Conservation (phyloP, 2,329 filamentous ascomycete genomes). For the Diplodia mutila region DNA sequence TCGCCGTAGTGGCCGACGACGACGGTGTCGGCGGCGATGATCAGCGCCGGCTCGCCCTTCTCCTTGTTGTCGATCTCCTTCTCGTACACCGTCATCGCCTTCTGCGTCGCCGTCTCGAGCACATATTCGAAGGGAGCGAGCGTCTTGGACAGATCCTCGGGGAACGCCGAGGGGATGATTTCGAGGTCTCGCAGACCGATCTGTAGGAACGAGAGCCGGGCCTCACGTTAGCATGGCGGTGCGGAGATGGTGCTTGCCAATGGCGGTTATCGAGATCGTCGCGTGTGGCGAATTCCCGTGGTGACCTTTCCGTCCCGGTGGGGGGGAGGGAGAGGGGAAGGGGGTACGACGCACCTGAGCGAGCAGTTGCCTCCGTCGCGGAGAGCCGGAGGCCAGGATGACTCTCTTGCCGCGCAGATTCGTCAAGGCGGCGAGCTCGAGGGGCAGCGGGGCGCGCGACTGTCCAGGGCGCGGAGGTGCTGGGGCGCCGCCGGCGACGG, state of each 20-base stretch:
- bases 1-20: slow-evolving; percentile 75
- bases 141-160: slow-evolving; percentile 82
- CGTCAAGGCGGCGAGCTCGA: slow-evolving; percentile 79
- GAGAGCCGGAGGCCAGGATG: slow-evolving; percentile 88
- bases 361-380: slow-evolving; percentile 80
- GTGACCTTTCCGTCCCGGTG: neutral
- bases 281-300: neutral
- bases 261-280: neutral
- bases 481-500: slow-evolving; percentile 29
- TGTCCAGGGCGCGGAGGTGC: slow-evolving; percentile 42
- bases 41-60: slow-evolving; percentile 74
- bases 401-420: slow-evolving; percentile 77
- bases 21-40: slow-evolving; percentile 89
- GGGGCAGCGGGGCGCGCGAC: slow-evolving; percentile 62
- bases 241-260: too few species aligned
- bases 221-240: neutral
- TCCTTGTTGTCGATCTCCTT: slow-evolving; percentile 59
- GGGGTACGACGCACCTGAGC: slow-evolving; percentile 58
- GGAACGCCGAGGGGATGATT: slow-evolving; percentile 78
- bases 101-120: slow-evolving; percentile 79
- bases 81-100: slow-evolving; percentile 75
- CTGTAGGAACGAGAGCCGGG: slow-evolving; percentile 47
- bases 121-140: slow-evolving; percentile 90
- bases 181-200: slow-evolving; percentile 82
- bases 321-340: slow-evolving; percentile 8